phyloP scores from a whole-genome alignment of 2,329 filamentous ascomycete species.

The Clarireedia sp. region DNA sequence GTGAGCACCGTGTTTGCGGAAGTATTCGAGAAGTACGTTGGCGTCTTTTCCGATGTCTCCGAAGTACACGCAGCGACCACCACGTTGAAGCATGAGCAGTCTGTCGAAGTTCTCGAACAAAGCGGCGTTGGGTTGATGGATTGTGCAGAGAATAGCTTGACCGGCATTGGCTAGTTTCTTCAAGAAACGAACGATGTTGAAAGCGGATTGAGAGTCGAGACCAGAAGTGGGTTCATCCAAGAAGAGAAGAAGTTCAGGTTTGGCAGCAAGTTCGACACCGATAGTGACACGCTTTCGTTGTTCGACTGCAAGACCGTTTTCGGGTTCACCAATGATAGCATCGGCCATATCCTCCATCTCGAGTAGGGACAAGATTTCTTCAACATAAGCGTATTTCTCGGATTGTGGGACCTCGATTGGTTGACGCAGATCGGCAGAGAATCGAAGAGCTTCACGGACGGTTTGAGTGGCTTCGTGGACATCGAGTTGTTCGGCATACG shows the following conservation, averaged over 20 bases:
- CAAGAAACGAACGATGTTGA: slow-evolving; percentile 53
- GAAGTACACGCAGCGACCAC: slow-evolving; percentile 60
- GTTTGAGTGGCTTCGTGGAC: slow-evolving; percentile 55
- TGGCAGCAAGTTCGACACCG: slow-evolving; percentile 51
- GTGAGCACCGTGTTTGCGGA: slow-evolving; percentile 38
- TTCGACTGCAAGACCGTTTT: slow-evolving; percentile 54
- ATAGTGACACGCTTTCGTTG: slow-evolving; percentile 61
- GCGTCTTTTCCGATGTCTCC: slow-evolving; percentile 59
- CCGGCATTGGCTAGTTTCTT: slow-evolving; percentile 52
- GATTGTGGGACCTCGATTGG: slow-evolving; percentile 46
- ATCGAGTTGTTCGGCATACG: slow-evolving; percentile 59
- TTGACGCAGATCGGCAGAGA: slow-evolving; percentile 57
- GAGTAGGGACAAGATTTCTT: slow-evolving; percentile 55
- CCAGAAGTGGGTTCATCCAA: slow-evolving; percentile 53
- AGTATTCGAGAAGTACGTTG: slow-evolving; percentile 43
- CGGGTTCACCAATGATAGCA: slow-evolving; percentile 54
- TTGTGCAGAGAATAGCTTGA: slow-evolving; percentile 62
- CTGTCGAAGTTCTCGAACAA: slow-evolving; percentile 64
- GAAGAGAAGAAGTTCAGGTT: slow-evolving; percentile 51
- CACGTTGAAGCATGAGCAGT: slow-evolving; percentile 53
- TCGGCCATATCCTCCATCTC: slow-evolving; percentile 60
- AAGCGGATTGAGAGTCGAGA: slow-evolving; percentile 49
- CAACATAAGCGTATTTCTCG: slow-evolving; percentile 59
- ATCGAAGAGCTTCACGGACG: slow-evolving; percentile 58
- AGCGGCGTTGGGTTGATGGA: slow-evolving; percentile 63